Evolutionary conservation across 495 filamentous ascomycete species (phyloP), one percentile per base, ranked within the genome.

Genomic region (Penicillium soppii): DNA sequence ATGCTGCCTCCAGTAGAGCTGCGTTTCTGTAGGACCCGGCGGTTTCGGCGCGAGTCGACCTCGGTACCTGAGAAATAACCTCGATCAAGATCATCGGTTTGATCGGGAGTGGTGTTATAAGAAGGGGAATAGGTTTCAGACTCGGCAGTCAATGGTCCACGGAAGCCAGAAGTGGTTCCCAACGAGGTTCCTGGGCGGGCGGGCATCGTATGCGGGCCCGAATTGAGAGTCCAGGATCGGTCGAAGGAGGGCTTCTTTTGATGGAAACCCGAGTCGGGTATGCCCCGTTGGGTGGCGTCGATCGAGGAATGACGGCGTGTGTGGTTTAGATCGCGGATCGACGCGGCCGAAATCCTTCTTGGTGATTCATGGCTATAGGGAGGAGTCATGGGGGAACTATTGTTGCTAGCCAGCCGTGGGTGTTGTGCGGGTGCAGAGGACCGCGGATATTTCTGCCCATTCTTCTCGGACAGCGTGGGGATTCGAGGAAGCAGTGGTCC

Each of bases 61-160:
- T 98, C 94, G 8, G 87, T 86, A 5, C 91, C 90, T 1, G 94
- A 97, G 63, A 96, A 95, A 67, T 97, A 97, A 16, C 91, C 94
- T 19, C 90, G 84, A 58, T 98, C 94, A 17, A 92, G 69, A 26
- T 94, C 91, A 25, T 69, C 68, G 12, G 35, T 40, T 7, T 52
- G 59, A 52, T 74, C 66, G 29, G 66, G 55, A 7, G 66, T 64
- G 12, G 61, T 59, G 6, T 59, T 17, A 29, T 40, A 49, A 3
- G 47, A 49, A 17, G 40, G 40, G 25, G 25, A 50, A 7, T 45
- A 42, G 1, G 63, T 63, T 21, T 69, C 70, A 6, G 61, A 64
- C 23, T 59, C 66, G 16, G 58, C 58, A 4, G 57, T 39, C 43
- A 61, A 51, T 12, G 61, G 46, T 8, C 58, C 60, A 4, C 60